Conservation (phyloP, 352 stramenopile species). For the Saprolegnia parasitica region DNA sequence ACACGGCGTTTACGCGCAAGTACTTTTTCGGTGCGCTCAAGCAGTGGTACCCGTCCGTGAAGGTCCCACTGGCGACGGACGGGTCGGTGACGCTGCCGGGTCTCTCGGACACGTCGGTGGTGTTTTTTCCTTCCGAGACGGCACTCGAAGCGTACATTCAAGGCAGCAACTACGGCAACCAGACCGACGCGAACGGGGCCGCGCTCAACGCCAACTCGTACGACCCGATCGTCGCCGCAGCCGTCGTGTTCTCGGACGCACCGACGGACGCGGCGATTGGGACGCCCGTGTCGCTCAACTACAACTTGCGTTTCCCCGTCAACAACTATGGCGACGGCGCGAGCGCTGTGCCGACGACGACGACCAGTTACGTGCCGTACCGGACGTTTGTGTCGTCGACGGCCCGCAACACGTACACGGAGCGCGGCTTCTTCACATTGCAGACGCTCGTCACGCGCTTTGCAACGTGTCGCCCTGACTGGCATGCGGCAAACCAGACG, state of each 20-base stretch:
- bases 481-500: constrained; percentile 36
- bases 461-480: constrained; percentile 36
- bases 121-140: constrained; percentile 35
- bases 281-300: constrained; percentile 39
- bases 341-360: constrained; percentile 6
- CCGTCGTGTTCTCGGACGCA: constrained; percentile 42
- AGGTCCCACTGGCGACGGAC: constrained; percentile 36
- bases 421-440: constrained; percentile 35
- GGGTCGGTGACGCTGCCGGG: constrained; percentile 33
- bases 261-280: constrained; percentile 37
- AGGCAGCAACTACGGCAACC: constrained; percentile 35
- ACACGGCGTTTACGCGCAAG: constrained; percentile 52
- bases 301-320: constrained; percentile 37
- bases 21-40: constrained; percentile 66
- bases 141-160: constrained; percentile 41
- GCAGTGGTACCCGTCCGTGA: constrained; percentile 47
- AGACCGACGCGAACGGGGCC: neutral
- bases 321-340: constrained; percentile 39
- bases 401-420: constrained; percentile 20
- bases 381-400: constrained; percentile 29
- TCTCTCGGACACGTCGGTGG: constrained; percentile 34
- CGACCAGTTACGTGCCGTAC: constrained; percentile 32
- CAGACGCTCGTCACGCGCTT: constrained; percentile 42
- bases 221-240: constrained; percentile 38
- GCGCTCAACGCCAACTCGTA: constrained; percentile 20